Evolutionary conservation across 139 green algal genomes (phyloP).

Genomic region (Chlorella sp.): DNA sequence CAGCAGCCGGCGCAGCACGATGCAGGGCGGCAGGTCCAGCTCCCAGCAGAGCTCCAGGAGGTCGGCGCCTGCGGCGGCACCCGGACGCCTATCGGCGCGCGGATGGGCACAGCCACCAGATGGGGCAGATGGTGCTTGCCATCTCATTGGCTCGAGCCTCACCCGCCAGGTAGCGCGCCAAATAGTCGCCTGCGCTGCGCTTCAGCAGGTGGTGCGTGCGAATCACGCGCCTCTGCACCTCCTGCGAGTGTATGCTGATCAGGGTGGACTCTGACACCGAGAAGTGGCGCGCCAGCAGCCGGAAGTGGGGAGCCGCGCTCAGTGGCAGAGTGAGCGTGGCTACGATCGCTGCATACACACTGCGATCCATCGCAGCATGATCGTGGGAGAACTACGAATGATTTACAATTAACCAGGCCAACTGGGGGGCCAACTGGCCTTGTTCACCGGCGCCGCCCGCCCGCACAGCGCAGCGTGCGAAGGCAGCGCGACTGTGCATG

Average conservation of each 20-base stretch:
- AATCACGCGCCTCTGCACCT: slow-evolving; percentile 67
- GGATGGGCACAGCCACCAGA: neutral
- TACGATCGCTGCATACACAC: neutral
- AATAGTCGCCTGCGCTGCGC: slow-evolving; percentile 8
- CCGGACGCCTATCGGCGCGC: slow-evolving; percentile 28
- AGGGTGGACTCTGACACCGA: slow-evolving; percentile 55
- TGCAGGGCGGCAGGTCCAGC: slow-evolving; percentile 75
- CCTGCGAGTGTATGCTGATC: slow-evolving; percentile 66
- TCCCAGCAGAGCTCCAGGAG: slow-evolving; percentile 60
- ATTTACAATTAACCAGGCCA: too few species aligned
- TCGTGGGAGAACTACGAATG: too few species aligned
- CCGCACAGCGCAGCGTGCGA: too few species aligned
- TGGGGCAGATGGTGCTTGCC: neutral
- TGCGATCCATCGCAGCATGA: slow-evolving; percentile 21
- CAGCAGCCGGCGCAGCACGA: slow-evolving; percentile 69
- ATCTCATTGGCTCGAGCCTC: neutral
- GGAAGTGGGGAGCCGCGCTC: slow-evolving; percentile 35
- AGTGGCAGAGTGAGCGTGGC: slow-evolving; percentile 16
- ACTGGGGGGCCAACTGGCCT: too few species aligned
- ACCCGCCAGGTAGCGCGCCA: slow-evolving; percentile 45
- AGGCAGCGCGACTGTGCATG: too few species aligned
- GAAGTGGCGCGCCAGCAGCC: slow-evolving; percentile 1
- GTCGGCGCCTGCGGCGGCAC: slow-evolving; percentile 52
- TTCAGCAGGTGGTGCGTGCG: slow-evolving; percentile 63
- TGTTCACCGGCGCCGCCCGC: too few species aligned